A percentile compares a stretch with the other conserved stretches of the same genome.
phyloP scores from a whole-genome alignment of 257 asterid species.

The Plantago elongata region DNA sequence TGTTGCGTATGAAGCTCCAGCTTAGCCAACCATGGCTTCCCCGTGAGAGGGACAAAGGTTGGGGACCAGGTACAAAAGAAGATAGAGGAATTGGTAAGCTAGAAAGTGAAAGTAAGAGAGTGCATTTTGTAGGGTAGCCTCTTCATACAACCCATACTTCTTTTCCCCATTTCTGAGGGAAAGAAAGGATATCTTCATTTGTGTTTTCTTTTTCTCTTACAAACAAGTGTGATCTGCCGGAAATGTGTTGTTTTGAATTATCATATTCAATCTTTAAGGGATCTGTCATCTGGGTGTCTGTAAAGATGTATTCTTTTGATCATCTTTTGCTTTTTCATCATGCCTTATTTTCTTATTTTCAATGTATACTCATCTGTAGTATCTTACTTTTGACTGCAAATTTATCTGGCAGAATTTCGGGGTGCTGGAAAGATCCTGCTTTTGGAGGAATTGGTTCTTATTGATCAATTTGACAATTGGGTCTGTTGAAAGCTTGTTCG shows the following conservation, averaged over 20 bases:
- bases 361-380: slow-evolving; percentile 21
- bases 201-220: slow-evolving; percentile 1
- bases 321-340: slow-evolving; percentile 26
- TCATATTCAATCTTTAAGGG: slow-evolving; percentile 28
- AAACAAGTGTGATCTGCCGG: slow-evolving; percentile 30
- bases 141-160: not conserved
- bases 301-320: slow-evolving; percentile 33
- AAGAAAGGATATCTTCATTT: slow-evolving; percentile 16
- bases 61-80: slow-evolving; percentile 31
- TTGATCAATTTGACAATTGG: slow-evolving; percentile 26
- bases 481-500: slow-evolving; percentile 29
- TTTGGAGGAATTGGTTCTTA: slow-evolving; percentile 34
- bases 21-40: slow-evolving; percentile 59
- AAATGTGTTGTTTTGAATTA: slow-evolving; percentile 23
- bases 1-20: slow-evolving; percentile 31
- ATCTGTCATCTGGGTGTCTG: slow-evolving; percentile 40
- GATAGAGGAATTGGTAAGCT: slow-evolving; percentile 14
- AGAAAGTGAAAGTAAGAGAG: slow-evolving; percentile 13
- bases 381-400: slow-evolving; percentile 29
- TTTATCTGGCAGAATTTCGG: slow-evolving; percentile 48
- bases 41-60: slow-evolving; percentile 60
- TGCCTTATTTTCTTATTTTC: slow-evolving; percentile 25
- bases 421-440: slow-evolving; percentile 33
- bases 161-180: slow-evolving; percentile 29
- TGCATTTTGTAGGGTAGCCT: slow-evolving; percentile 23